phyloP scores from a whole-genome alignment of 2,329 filamentous ascomycete species.

The Pseudogymnoascus sp. region DNA sequence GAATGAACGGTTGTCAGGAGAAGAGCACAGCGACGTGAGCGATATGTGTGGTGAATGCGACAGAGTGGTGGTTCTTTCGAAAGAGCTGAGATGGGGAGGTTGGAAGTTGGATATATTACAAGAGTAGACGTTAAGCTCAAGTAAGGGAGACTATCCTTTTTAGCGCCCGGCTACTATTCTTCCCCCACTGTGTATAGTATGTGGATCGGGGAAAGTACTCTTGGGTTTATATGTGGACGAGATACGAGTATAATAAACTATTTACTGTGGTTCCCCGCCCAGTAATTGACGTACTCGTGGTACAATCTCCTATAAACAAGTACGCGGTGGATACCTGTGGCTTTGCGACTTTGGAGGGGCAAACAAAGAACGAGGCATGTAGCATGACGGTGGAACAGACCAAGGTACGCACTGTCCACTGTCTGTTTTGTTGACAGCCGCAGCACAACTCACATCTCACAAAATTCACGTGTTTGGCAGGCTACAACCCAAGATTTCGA shows the following conservation, averaged over 20 bases:
- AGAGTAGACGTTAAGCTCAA: not conserved
- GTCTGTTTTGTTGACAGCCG: not conserved
- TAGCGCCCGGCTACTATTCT: conserved; percentile 5
- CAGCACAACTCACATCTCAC: not conserved
- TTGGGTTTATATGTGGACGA: not conserved
- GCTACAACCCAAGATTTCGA: not conserved
- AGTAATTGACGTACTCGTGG: not conserved
- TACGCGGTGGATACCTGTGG: not conserved
- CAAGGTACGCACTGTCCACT: not conserved
- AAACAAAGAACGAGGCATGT: not conserved
- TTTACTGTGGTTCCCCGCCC: not conserved
- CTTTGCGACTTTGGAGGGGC: not conserved
- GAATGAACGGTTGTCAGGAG: not conserved
- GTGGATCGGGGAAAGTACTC: not conserved
- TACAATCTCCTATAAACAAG: not conserved
- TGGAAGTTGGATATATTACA: not conserved
- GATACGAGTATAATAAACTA: not conserved
- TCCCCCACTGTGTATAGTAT: not conserved
- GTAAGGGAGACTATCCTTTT: not conserved
- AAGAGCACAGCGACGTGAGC: not conserved
- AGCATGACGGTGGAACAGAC: not conserved
- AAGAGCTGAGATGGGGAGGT: not conserved
- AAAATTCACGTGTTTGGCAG: conserved; percentile 2
- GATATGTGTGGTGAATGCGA: conserved; percentile 1
- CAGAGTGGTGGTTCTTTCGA: not conserved